Base-by-base conservation (phyloP, 768 basidiomycete species). In the Lactarius psammicola region DNA sequence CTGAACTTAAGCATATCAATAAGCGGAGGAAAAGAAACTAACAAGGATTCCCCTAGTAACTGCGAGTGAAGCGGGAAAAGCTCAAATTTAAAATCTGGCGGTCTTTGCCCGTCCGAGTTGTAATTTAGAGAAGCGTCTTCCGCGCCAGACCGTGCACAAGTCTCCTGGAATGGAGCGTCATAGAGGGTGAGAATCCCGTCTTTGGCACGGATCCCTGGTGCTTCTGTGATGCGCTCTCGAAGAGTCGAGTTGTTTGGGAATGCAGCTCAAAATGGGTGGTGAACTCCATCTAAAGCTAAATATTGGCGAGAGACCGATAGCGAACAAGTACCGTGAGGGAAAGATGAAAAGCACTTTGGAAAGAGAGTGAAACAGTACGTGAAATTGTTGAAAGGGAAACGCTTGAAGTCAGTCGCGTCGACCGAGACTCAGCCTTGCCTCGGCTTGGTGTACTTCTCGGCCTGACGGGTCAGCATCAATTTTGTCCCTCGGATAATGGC, bases 11-110 rank as follows among this genome's bases (percentile, higher is more conserved):
- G 87, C 87, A 88, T 87, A 88, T 88, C 85, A 89, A 87, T 88
- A 87, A 89, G 87, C 84, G 84, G 87, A 88, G 87, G 87, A 88
- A 88, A 89, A 89, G 88, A 88, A 89, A 89, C 86, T 87, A 89
- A 89, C 87, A 84, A 87, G 87, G 87, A 88, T 88, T 89, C 85
- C n/a, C 86, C 82, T 86, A 88, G 87, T 88, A 88, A 86, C 87
- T 85, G 87, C 85, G 84, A 88, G 87, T 87, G 87, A 88, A 89
- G 84, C 79, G 85, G n/a, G 86, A 89, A 84, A 78, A 65, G 66
- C 60, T 66, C 62, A 65, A 66, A 66, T 67, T 62, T 62, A 62
- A 69, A 67, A 56, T 59, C 65, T 63, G 63, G 56, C 40, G 60
- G 67, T 44, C 65, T 64, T 67, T 56, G 69, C 62, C 58, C 68